These are phyloP conservation scores for Colletotrichum simmondsii DNA, from an alignment of 2,329 filamentous ascomycete genomes.

Conservation along the genomic window DNA sequence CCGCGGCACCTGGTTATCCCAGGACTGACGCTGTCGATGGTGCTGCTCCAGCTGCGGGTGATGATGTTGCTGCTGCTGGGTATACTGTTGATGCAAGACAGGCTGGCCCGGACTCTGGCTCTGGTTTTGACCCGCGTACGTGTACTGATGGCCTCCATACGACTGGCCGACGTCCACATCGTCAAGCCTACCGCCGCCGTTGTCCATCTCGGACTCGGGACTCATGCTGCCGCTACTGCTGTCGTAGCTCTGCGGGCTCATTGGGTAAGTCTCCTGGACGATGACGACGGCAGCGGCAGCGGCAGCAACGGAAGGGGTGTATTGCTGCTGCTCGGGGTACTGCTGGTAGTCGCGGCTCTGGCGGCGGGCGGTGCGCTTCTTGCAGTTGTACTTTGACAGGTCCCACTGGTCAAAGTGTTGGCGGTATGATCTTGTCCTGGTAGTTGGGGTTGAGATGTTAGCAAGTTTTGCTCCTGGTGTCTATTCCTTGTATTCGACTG, in stretches of 20 bases:
- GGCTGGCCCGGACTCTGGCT: background rate
- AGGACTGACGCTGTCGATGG: background rate
- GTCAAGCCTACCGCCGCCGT: background rate
- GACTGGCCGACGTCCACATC: background rate
- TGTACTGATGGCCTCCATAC: background rate
- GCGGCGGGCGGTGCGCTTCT: constrained; percentile 45
- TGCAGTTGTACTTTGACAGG: constrained; percentile 59
- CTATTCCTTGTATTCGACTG: background rate
- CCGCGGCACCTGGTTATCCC: background rate
- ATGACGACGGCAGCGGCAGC: background rate
- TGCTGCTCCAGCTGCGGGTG: background rate
- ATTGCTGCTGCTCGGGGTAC: background rate
- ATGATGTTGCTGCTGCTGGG: background rate
- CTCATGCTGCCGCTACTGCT: background rate
- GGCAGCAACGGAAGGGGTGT: background rate
- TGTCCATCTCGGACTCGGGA: background rate
- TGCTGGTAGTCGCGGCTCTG: background rate
- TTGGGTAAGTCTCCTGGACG: background rate
- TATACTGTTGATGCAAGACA: background rate
- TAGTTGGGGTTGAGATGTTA: background rate
- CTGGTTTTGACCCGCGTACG: background rate
- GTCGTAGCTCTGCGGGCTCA: background rate
- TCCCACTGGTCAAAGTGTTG: constrained; percentile 59
- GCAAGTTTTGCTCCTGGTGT: background rate
- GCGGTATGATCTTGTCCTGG: constrained; percentile 57